Evolutionary conservation across 176 grass and related monocot genomes (phyloP), one percentile per base, ranked within the genome.

Genomic region (Miscanthus lutarioriparius): DNA sequence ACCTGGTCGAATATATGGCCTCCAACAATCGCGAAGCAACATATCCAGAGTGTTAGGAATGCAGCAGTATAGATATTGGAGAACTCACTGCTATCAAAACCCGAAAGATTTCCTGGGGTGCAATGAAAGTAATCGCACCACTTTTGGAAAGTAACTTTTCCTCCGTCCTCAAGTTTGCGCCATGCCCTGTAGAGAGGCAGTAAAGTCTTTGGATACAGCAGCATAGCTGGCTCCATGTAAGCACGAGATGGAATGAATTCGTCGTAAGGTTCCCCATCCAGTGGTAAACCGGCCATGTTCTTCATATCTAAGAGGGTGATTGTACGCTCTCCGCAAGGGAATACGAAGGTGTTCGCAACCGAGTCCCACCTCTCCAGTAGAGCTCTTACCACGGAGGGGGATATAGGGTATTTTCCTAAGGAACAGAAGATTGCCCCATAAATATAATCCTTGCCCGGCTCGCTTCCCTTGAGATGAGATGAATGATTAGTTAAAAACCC

Each of bases 31-130:
- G 8, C 32, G 3, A 67, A 67, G 1, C 30, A 37, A 4, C 65
- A 67, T 2, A 67, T 17, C 65, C 32, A 37, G 0, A 67, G 65
- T 1, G 65, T 6, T 1, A 20, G 0, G 19, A 67, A 67, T 1
- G 32, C 7, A 10, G 32, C 32, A 1, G 32, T 36, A 6, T 33
- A 67, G 0, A 67, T 8, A 20, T 10, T 15, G 0, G 63, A 66
- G 2, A 0, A 66, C 1, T 66, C 27, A 9, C 1, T 13, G 4
- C 1, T 15, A 1, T 9, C 5, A 2, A 4, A 6, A 7, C 0
- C 0, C 0, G 4, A 2, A 7, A 1, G 2, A 4, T 6, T 7
- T 0, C 3, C 3, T 0, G 2, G 5, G 2, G 1, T 8, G 1
- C 3, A 8, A 10, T 67, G 32, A 9, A 67, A 67, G 4, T 36